Conservation (phyloP, 768 basidiomycete species). For the Boletus coccyginus region DNA sequence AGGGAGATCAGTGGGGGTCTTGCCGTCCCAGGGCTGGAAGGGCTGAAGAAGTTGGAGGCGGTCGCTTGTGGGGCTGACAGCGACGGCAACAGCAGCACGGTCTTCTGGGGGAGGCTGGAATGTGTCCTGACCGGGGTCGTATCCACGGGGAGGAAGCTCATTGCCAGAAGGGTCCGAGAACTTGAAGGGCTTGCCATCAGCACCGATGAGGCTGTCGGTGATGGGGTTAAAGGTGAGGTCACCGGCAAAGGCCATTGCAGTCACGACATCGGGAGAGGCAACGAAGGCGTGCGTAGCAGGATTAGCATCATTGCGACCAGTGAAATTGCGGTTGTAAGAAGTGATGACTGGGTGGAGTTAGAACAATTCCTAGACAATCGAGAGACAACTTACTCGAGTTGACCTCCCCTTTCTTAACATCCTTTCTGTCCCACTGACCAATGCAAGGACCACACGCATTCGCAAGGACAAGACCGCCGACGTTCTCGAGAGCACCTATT, state of each 20-base stretch:
- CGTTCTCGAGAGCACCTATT: constrained; percentile 81
- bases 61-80: constrained; percentile 80
- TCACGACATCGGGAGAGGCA: constrained; percentile 92
- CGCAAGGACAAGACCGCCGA: constrained; percentile 91
- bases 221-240: constrained; percentile 95
- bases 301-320: constrained; percentile 99
- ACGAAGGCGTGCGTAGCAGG: constrained; percentile 98
- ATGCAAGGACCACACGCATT: constrained; percentile 99
- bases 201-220: constrained; percentile 81
- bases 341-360: constrained; percentile 70
- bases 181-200: constrained; percentile 96
- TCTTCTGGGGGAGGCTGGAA: constrained; percentile 93
- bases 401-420: constrained; percentile 93
- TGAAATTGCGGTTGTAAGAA: constrained; percentile 99
- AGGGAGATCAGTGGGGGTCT: constrained; percentile 85
- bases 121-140: constrained; percentile 95
- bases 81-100: constrained; percentile 80
- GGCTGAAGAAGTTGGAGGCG: constrained; percentile 89
- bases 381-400: constrained; percentile 80
- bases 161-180: constrained; percentile 89
- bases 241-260: constrained; percentile 95
- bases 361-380: neutral
- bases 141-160: constrained; percentile 93
- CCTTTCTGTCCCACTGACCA: constrained; percentile 97
- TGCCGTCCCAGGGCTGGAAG: constrained; percentile 91